Percentiles rank a stretch among this genome's conserved stretches.
These are phyloP conservation scores for Tetrapisispora phaffii DNA, from an alignment of 805 yeast genomes.

Conservation along the genomic window DNA sequence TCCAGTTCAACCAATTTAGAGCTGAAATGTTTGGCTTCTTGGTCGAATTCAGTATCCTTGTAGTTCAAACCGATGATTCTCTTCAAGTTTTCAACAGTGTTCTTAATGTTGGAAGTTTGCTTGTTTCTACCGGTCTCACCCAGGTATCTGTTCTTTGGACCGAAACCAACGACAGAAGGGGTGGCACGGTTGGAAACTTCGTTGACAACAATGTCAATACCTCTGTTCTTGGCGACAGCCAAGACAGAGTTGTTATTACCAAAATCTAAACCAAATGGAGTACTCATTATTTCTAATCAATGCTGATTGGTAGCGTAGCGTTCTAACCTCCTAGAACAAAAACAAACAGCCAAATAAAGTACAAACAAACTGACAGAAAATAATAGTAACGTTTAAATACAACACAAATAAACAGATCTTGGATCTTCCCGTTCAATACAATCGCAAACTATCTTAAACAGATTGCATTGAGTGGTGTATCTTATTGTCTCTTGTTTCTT, in stretches of 20 bases:
- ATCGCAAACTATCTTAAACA: too few relatives aligned
- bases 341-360: background rate
- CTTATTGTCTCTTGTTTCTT: too few relatives aligned
- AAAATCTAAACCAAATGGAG: conserved; percentile 94
- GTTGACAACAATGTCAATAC: conserved; percentile 93
- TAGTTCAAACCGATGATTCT: conserved; percentile 75
- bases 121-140: conserved; percentile 95
- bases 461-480: too few relatives aligned
- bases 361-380: background rate
- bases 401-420: too few relatives aligned
- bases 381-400: too few relatives aligned
- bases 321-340: background rate
- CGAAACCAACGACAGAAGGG: conserved; percentile 86
- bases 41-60: conserved; percentile 56
- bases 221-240: conserved; percentile 95
- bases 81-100: conserved; percentile 89
- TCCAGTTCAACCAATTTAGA: conserved; percentile 57
- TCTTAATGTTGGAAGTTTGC: conserved; percentile 89
- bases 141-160: conserved; percentile 73
- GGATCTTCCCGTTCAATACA: too few relatives aligned
- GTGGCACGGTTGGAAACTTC: conserved; percentile 97
- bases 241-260: conserved; percentile 90
- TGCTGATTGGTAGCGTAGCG: background rate
- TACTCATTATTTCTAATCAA: conserved; percentile 48
- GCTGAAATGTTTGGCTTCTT: conserved; percentile 66